Evolutionary conservation across 2,329 filamentous ascomycete species (phyloP).

Genomic region (Sphaceloma murrayae): DNA sequence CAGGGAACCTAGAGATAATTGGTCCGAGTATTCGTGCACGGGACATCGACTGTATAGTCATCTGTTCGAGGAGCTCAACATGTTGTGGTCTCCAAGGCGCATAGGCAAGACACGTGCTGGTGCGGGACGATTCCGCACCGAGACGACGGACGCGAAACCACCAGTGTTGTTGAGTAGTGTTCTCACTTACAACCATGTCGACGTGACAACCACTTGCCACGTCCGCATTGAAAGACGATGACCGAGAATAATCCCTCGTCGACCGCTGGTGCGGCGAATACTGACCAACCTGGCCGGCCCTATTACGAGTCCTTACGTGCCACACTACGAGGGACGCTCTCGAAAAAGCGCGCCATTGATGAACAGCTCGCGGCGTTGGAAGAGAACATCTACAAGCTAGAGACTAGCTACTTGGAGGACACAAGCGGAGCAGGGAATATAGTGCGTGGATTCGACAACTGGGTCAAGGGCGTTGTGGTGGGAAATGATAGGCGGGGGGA

Average conservation of each 20-base stretch:
- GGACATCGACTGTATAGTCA: no score
- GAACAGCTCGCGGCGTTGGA: constrained; percentile 47
- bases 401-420: constrained; percentile 82
- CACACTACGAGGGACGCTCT: constrained; percentile 56
- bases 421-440: constrained; percentile 82
- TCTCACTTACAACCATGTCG: background rate
- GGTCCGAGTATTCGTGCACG: no score
- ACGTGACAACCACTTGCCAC: background rate
- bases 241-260: constrained; percentile 39
- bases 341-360: constrained; percentile 56
- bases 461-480: constrained; percentile 71
- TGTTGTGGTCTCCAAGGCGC: no score
- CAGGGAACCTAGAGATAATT: background rate
- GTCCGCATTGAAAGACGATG: constrained; percentile 30
- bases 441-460: constrained; percentile 94
- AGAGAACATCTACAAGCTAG: constrained; percentile 73
- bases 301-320: constrained; percentile 66
- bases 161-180: background rate
- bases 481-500: constrained; percentile 30
- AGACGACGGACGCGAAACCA: no score
- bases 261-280: constrained; percentile 27
- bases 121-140: no score
- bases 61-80: no score
- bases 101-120: no score
- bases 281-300: constrained; percentile 40